Percentiles rank a stretch among this genome's conserved stretches.
Conservation (phyloP, 495 filamentous ascomycete genomes). For the Cenococcum geophilum region DNA sequence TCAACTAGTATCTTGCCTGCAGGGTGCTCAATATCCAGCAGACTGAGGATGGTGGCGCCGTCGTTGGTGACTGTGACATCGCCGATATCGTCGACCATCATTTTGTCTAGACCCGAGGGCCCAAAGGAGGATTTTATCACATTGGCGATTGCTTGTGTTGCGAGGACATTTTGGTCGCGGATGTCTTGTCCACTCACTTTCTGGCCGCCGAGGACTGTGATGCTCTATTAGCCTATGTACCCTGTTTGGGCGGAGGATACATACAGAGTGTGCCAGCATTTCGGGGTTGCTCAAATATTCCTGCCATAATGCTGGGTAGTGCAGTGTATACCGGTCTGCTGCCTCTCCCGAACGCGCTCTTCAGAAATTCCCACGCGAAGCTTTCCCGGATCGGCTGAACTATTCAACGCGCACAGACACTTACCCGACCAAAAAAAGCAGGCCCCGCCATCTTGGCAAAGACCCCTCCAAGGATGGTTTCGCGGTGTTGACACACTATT, state of each 20-base stretch:
- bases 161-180: conserved; percentile 92
- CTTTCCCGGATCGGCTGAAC: background rate
- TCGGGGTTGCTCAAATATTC: conserved; percentile 81
- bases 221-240: conserved; percentile 14
- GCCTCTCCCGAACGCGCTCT: conserved; percentile 15
- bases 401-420: background rate
- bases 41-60: conserved; percentile 88
- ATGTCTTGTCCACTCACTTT: conserved; percentile 96
- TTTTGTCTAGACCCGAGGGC: conserved; percentile 95
- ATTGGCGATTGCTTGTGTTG: conserved; percentile 96
- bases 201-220: conserved; percentile 73
- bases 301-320: conserved; percentile 56
- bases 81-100: conserved; percentile 99
- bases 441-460: background rate
- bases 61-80: conserved; percentile 99
- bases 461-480: background rate
- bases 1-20: conserved; percentile 98
- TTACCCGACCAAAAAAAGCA: background rate
- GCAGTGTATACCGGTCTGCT: conserved; percentile 12
- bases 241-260: conserved; percentile 26
- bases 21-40: conserved; percentile 95
- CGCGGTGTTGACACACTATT: background rate
- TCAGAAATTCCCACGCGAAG: conserved; percentile 5
- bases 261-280: conserved; percentile 81
- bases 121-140: conserved; percentile 98